A percentile compares a stretch with the other conserved stretches of the same genome.
These are phyloP conservation scores for Populus ilicifolia DNA, from an alignment of 345 rosid species.

Conservation along the genomic window DNA sequence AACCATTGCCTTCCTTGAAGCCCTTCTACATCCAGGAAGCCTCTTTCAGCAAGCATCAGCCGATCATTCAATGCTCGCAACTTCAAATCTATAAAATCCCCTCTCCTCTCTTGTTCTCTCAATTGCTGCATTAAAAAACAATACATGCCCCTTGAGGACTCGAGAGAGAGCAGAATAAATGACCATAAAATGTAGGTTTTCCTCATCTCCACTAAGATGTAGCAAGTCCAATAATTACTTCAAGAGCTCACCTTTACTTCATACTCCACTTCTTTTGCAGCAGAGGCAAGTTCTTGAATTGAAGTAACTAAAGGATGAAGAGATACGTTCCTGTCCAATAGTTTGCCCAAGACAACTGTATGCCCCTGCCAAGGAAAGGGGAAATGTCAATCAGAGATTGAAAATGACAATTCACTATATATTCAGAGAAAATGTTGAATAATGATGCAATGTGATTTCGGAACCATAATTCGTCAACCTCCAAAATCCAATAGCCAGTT, in stretches of 20 bases:
- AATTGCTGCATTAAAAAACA: conserved; percentile 42
- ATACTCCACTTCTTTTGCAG: conserved; percentile 48
- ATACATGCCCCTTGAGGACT: not conserved
- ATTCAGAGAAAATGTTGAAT: not conserved
- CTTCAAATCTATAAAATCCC: conserved; percentile 29
- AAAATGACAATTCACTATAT: not conserved
- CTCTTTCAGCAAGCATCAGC: conserved; percentile 87
- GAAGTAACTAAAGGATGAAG: conserved; percentile 50
- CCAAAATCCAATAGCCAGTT: not conserved
- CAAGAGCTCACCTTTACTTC: conserved; percentile 55
- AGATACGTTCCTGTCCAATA: conserved; percentile 44
- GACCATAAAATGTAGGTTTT: not conserved
- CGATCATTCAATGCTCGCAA: conserved; percentile 70
- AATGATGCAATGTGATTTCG: not conserved
- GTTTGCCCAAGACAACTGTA: conserved; percentile 41
- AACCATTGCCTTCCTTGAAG: conserved; percentile 77
- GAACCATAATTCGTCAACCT: not conserved
- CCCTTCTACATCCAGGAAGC: conserved; percentile 78
- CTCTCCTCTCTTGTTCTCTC: conserved; percentile 28
- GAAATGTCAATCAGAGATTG: not conserved
- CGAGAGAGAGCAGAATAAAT: not conserved
- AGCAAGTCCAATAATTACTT: not conserved
- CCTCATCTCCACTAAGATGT: not conserved
- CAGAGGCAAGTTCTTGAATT: conserved; percentile 52
- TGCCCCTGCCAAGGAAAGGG: conserved; percentile 39